phyloP scores from a whole-genome alignment of 768 basidiomycete genomes.

The Mycena capillaripes region DNA sequence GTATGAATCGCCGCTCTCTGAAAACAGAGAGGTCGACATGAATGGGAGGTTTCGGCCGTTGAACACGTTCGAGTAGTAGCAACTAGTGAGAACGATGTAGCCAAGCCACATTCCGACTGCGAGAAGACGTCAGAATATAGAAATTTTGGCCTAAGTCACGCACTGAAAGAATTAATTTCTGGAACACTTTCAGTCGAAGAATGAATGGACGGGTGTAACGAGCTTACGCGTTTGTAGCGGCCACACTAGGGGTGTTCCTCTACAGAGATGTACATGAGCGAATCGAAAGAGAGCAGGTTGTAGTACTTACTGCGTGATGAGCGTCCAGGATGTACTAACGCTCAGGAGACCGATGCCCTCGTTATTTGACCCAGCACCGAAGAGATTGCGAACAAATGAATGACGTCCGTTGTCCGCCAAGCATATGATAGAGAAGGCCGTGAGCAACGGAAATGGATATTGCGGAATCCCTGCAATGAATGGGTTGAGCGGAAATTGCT shows the following conservation, averaged over 20 bases:
- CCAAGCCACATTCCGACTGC: slow-evolving; percentile 65
- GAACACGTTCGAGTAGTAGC: slow-evolving; percentile 62
- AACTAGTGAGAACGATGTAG: slow-evolving; percentile 56
- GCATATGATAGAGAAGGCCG: slow-evolving; percentile 65
- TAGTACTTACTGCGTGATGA: slow-evolving; percentile 59
- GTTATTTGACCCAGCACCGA: slow-evolving; percentile 63
- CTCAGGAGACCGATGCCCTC: slow-evolving; percentile 65
- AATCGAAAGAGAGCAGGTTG: too few species aligned
- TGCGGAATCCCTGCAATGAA: slow-evolving; percentile 40
- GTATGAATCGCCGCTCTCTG: slow-evolving; percentile 50
- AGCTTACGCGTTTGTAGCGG: slow-evolving; percentile 66
- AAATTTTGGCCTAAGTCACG: slow-evolving; percentile 17
- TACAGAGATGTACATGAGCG: too few species aligned
- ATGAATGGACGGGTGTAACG: background rate
- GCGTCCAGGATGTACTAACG: slow-evolving; percentile 64
- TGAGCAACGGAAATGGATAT: slow-evolving; percentile 45
- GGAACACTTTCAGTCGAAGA: background rate
- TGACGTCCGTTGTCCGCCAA: slow-evolving; percentile 62
- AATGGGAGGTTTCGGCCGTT: slow-evolving; percentile 58
- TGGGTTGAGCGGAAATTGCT: background rate
- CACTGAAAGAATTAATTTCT: slow-evolving; percentile 61
- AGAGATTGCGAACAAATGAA: slow-evolving; percentile 55
- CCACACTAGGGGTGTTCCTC: slow-evolving; percentile 66
- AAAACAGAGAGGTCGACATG: slow-evolving; percentile 65
- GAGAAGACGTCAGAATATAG: background rate